These are phyloP conservation scores for Diophrys sp. DNA, from an alignment of 73 alveolate genomes.

Conservation along the genomic window DNA sequence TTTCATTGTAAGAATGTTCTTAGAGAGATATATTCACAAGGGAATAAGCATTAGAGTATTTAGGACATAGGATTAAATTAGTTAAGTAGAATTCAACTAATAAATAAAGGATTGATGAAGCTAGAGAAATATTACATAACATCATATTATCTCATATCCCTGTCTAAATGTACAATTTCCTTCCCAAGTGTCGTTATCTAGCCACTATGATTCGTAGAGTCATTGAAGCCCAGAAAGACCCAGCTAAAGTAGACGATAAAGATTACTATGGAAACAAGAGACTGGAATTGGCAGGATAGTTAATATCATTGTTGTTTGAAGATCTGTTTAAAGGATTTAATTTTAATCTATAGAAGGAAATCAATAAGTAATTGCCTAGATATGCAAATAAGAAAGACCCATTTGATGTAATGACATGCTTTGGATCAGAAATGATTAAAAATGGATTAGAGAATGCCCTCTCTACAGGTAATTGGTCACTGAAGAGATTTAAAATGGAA, in stretches of 20 bases:
- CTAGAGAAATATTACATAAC: constrained; percentile 63
- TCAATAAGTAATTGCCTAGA: constrained; percentile 64
- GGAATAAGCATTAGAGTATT: constrained; percentile 78
- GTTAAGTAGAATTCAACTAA: constrained; percentile 43
- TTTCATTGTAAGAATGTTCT: no score
- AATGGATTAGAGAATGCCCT: constrained; percentile 90
- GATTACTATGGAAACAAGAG: constrained; percentile 99
- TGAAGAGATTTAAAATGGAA: constrained; percentile 97
- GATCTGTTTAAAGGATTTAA: constrained; percentile 92
- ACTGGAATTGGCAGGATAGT: constrained; percentile 97
- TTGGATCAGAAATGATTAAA: constrained; percentile 71
- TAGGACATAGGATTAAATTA: constrained; percentile 73
- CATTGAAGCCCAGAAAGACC: constrained; percentile 93
- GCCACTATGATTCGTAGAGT: constrained; percentile 96
- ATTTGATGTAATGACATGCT: constrained; percentile 47
- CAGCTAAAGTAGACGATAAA: constrained; percentile 90
- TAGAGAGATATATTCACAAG: no score
- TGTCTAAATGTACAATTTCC: constrained; percentile 73
- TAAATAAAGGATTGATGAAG: constrained; percentile 69
- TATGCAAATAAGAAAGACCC: constrained; percentile 51
- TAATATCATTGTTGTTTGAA: constrained; percentile 94
- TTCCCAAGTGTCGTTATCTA: constrained; percentile 67
- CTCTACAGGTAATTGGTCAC: constrained; percentile 97
- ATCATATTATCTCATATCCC: constrained; percentile 90
- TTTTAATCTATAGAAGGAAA: constrained; percentile 77